Percentiles rank a stretch among this genome's conserved stretches.
Conservation (phyloP, 2,329 filamentous ascomycete genomes). For the Plenodomus lindquistii region DNA sequence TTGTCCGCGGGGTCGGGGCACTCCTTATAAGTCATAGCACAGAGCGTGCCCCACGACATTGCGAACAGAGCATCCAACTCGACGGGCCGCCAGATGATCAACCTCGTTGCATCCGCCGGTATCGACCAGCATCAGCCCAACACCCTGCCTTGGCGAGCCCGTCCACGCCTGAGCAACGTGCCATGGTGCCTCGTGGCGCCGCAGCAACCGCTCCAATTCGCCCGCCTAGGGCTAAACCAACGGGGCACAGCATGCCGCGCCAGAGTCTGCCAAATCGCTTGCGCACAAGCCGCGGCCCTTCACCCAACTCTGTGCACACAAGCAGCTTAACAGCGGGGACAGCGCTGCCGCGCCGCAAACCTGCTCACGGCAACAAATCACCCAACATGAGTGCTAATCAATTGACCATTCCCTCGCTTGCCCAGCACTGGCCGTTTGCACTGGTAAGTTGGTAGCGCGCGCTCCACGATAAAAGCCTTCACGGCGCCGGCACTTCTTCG, state of each 20-base stretch:
- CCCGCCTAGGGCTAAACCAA: neutral
- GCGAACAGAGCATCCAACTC: neutral
- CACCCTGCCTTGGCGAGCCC: neutral
- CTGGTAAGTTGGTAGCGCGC: neutral
- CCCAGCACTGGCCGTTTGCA: too few relatives aligned
- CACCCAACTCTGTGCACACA: neutral
- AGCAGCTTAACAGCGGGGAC: neutral
- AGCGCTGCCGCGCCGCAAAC: neutral
- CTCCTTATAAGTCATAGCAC: neutral
- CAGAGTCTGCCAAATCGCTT: neutral
- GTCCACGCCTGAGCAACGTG: neutral
- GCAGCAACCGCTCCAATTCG: neutral
- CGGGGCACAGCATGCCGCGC: neutral
- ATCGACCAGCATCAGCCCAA: neutral
- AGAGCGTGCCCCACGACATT: neutral
- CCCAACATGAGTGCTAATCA: neutral
- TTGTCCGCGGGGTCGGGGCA: neutral
- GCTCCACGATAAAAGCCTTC: neutral
- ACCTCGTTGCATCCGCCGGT: neutral
- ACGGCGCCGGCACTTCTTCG: neutral
- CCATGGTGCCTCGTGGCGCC: neutral
- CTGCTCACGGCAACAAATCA: neutral
- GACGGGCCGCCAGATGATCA: neutral
- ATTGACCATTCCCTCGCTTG: too few relatives aligned
- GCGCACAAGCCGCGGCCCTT: conserved; percentile 2